phyloP scores from a whole-genome alignment of 2,329 filamentous ascomycete species.

The Aspergillus sp. region DNA sequence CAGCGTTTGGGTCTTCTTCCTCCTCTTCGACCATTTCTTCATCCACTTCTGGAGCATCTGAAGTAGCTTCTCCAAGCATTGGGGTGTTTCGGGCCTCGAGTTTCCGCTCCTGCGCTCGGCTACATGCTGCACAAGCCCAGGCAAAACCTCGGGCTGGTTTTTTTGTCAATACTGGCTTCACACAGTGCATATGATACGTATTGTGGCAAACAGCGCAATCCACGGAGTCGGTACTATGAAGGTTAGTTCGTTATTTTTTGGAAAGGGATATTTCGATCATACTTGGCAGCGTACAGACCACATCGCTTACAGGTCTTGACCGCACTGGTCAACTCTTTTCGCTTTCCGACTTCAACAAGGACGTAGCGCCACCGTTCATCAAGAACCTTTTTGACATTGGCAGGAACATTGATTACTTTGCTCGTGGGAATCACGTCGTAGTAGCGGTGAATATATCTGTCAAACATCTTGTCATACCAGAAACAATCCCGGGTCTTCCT shows the following conservation, averaged over 20 bases:
- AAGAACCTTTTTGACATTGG: conserved; percentile 91
- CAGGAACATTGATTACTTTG: conserved; percentile 93
- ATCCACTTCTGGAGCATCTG: conserved; percentile 59
- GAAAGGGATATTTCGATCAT: conserved; percentile 41
- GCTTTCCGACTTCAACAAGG: conserved; percentile 87
- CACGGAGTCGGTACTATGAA: conserved; percentile 81
- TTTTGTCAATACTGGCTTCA: conserved; percentile 86
- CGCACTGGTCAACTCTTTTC: conserved; percentile 93
- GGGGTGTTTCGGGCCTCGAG: conserved; percentile 89
- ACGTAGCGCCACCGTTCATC: conserved; percentile 97
- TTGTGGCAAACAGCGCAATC: conserved; percentile 94
- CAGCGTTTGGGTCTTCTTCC: conserved; percentile 66
- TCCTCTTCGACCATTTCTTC: conserved; percentile 74
- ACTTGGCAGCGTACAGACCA: conserved; percentile 87
- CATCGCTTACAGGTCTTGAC: conserved; percentile 97
- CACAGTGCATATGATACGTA: conserved; percentile 99
- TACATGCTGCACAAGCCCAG: conserved; percentile 96
- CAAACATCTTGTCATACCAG: conserved; percentile 97
- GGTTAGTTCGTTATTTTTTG: conserved; percentile 13
- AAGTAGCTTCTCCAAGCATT: conserved; percentile 60
- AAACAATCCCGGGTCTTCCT: conserved; percentile 85
- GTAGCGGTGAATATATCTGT: conserved; percentile 96
- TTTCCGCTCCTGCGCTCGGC: conserved; percentile 90
- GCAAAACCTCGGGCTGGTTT: conserved; percentile 97
- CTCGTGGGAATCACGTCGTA: conserved; percentile 95